A percentile compares a stretch with the other conserved stretches of the same genome.
Conservation (phyloP, 768 basidiomycete species). For the Podaxis mareebaensis region DNA sequence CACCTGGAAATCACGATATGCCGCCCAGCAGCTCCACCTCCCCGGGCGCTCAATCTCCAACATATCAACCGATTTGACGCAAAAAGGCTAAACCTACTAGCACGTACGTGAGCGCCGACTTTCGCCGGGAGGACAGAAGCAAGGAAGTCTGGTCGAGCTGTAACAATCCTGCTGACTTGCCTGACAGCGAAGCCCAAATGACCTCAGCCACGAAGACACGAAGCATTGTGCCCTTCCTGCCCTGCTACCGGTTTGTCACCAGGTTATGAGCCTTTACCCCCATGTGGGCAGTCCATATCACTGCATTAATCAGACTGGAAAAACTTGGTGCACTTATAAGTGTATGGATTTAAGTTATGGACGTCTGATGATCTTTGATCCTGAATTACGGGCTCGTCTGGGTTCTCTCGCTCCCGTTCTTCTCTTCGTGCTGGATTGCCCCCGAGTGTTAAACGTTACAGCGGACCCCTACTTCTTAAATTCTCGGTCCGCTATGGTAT, state of each 20-base stretch:
- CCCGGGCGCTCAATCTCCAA: conserved; percentile 5
- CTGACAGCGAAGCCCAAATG: conserved; percentile 6
- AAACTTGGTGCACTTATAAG: neutral
- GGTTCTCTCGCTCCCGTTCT: neutral
- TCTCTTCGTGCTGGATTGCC: neutral
- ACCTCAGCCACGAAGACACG: conserved; percentile 1
- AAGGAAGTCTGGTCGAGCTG: neutral
- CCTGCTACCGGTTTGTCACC: neutral
- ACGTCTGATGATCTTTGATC: conserved; percentile 2
- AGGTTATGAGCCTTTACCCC: conserved; percentile 11
- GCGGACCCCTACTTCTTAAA: neutral
- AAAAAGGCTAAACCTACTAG: neutral
- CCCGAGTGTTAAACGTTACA: neutral
- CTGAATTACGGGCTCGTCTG: neutral
- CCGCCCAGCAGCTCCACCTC: neutral
- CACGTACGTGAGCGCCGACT: conserved; percentile 10
- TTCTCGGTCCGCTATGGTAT: neutral
- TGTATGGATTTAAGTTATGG: conserved; percentile 1
- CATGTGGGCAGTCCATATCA: conserved; percentile 6
- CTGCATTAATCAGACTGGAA: conserved; percentile 4
- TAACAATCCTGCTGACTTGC: neutral
- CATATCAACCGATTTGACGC: conserved; percentile 1
- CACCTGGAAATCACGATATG: neutral
- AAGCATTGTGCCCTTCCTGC: neutral
- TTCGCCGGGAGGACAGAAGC: neutral